Percentiles rank a stretch among this genome's conserved stretches.
phyloP scores from a whole-genome alignment of 2,329 filamentous ascomycete genomes.

The Paracamarosporium sp. region DNA sequence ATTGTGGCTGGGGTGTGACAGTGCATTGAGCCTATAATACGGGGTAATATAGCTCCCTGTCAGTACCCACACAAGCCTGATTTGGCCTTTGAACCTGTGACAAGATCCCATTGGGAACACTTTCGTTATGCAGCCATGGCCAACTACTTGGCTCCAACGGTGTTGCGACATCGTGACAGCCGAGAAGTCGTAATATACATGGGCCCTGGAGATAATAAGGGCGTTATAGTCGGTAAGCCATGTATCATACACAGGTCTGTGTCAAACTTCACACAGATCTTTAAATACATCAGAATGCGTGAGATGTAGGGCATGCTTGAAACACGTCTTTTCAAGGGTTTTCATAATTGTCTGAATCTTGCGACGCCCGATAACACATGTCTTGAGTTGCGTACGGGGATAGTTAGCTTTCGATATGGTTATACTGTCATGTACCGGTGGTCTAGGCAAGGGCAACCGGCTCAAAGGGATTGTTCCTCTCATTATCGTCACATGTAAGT shows the following conservation, averaged over 20 bases:
- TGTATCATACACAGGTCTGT: neutral
- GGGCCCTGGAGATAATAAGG: neutral
- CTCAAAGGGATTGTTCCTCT: neutral
- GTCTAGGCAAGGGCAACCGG: too few species aligned
- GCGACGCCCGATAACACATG: too few species aligned
- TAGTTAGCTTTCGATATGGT: neutral
- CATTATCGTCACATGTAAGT: neutral
- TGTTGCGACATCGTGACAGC: conserved; percentile 3
- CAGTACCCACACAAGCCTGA: neutral
- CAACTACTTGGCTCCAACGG: neutral
- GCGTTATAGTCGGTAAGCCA: neutral
- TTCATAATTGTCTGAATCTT: neutral
- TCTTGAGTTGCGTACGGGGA: too few species aligned
- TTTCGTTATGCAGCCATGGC: neutral
- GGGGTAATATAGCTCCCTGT: neutral
- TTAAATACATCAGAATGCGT: neutral
- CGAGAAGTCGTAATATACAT: conserved; percentile 1
- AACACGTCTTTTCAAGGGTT: neutral
- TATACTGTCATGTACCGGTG: too few species aligned
- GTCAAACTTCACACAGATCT: neutral
- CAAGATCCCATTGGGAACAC: neutral
- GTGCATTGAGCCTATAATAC: conserved; percentile 4
- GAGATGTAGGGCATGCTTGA: neutral
- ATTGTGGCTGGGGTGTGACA: neutral
- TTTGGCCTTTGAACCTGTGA: neutral